phyloP scores from a whole-genome alignment of 208 protist species.

The Novymonas esmeraldas region DNA sequence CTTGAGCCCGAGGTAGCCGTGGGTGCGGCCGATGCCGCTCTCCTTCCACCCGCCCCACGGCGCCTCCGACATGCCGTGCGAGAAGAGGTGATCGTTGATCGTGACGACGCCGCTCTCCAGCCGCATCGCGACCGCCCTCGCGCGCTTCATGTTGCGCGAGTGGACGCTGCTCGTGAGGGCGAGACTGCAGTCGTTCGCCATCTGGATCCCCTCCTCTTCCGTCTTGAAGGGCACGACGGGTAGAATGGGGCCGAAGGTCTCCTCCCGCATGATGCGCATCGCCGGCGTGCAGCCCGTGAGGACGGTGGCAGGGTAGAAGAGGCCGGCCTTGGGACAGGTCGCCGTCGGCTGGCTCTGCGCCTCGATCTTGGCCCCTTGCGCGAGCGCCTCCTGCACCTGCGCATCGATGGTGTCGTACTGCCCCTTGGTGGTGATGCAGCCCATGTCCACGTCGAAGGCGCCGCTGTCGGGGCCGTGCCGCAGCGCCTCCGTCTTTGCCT shows the following conservation, averaged over 20 bases:
- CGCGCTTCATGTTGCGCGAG: constrained; percentile 38
- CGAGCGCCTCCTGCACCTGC: constrained; percentile 74
- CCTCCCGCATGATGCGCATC: constrained; percentile 89
- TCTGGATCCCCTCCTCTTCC: constrained; percentile 76
- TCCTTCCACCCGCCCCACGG: constrained; percentile 93
- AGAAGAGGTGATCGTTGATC: constrained; percentile 83
- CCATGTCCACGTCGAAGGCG: constrained; percentile 73
- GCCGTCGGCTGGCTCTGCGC: constrained; percentile 68
- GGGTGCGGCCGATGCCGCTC: constrained; percentile 85
- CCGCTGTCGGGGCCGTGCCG: constrained; percentile 65
- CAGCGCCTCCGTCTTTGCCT: constrained; percentile 70
- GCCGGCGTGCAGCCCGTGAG: constrained; percentile 70
- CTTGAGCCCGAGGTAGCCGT: constrained; percentile 70
- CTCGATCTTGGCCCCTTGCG: constrained; percentile 59
- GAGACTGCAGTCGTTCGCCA: constrained; percentile 76
- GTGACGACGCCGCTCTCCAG: constrained; percentile 84
- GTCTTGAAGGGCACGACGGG: constrained; percentile 69
- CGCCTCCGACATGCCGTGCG: constrained; percentile 64
- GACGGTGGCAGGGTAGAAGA: constrained; percentile 88
- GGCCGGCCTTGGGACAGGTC: constrained; percentile 43
- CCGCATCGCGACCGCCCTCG: constrained; percentile 39
- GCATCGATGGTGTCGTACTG: constrained; percentile 67
- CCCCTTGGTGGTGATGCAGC: constrained; percentile 60
- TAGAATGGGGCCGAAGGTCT: constrained; percentile 94
- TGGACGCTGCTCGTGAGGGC: constrained; percentile 87